These are phyloP conservation scores for Aspergillus leporis DNA, from an alignment of 495 filamentous ascomycete genomes.

Conservation along the genomic window DNA sequence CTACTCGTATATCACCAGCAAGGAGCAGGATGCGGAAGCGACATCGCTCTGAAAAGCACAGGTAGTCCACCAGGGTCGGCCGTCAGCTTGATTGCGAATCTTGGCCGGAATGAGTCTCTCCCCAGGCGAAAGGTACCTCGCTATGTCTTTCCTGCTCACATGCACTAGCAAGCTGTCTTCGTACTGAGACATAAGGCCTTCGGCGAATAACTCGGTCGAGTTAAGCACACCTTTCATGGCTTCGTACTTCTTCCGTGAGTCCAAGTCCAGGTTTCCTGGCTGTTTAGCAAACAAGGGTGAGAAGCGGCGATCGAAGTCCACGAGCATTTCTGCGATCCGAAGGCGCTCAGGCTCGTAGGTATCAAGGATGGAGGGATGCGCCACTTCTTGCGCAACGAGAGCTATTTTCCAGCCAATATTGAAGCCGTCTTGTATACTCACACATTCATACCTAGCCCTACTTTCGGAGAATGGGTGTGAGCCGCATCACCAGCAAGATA, in stretches of 20 bases:
- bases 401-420: conserved; percentile 85
- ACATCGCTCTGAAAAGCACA: conserved; percentile 46
- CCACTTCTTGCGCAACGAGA: conserved; percentile 60
- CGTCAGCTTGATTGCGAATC: conserved; percentile 56
- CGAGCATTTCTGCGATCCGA: conserved; percentile 66
- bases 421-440: conserved; percentile 41
- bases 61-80: conserved; percentile 49
- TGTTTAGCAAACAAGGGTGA: conserved; percentile 23
- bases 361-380: conserved; percentile 55
- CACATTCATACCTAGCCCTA: conserved; percentile 1
- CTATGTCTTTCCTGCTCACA: conserved; percentile 24
- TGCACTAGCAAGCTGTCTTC: conserved; percentile 30
- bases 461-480: neutral
- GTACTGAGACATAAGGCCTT: conserved; percentile 41
- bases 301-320: conserved; percentile 62
- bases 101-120: conserved; percentile 54
- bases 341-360: conserved; percentile 75
- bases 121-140: conserved; percentile 43
- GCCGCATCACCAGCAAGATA: conserved; percentile 71
- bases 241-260: conserved; percentile 13
- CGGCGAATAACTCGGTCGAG: conserved; percentile 33
- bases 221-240: conserved; percentile 31
- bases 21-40: conserved; percentile 63
- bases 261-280: neutral
- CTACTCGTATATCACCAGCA: conserved; percentile 54